Evolutionary conservation across 2,329 filamentous ascomycete species (phyloP), one percentile per base, ranked within the genome.

Genomic region (Colletotrichum ledebouriae): DNA sequence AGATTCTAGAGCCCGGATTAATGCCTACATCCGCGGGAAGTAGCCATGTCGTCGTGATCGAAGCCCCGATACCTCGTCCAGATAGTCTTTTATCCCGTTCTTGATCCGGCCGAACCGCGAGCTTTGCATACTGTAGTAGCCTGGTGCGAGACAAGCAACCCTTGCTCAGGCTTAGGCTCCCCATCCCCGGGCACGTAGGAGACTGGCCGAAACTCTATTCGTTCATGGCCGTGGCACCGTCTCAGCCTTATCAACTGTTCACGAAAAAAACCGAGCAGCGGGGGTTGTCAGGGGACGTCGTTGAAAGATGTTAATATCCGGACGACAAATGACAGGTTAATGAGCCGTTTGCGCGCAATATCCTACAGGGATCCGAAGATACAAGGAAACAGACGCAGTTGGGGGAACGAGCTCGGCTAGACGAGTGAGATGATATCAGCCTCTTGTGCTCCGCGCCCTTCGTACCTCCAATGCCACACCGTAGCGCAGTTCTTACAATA

Each of bases 261-360:
- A 46, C 53, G 60, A 41, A 58, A 20, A 50, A 50, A 25, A 29
- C 15, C 15, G 22, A 33, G 44, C 29, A 59, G 20, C 53, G 59
- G 64, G 46, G 25, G 25, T 33, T 46, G n/a, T 46, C 39, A 47
- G 57, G 63, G 63, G 47, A 41, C 12, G 25, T 20, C 42, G 29
- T 61, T 55, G 22, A 29, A 61, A 49, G 49, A 53, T 66, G 49
- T 34, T 49, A 49, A 60, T 39, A 50, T 53, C 41, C 39, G 47
- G 63, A 49, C 62, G 49, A 66, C 63, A 61, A 67, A 67, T 67
- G 42, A 53, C 55, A 17, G 3, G 34, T 25, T 10, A 15, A 58
- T n/a, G 52, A 11, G n/a, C 20, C 22, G 17, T 47, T 61, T 52
- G 57, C 13, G 22, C 41, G 42, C 11, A 17, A 41, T 34, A 39